Percentiles rank a stretch among this genome's conserved stretches.
phyloP scores from a whole-genome alignment of 352 stramenopile genomes.

The Globisporangium solare region DNA sequence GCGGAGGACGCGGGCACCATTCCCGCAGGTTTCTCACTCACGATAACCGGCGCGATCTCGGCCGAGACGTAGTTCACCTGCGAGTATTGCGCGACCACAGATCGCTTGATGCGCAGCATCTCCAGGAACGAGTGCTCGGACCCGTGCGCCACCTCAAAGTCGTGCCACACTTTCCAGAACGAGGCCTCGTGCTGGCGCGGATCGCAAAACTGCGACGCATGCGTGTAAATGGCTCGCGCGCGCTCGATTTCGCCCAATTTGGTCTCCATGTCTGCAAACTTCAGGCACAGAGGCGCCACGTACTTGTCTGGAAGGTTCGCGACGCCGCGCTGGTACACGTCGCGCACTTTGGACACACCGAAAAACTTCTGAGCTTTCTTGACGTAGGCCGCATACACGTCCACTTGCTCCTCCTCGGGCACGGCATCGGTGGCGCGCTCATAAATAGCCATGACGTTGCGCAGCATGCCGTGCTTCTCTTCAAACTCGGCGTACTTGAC shows the following conservation, averaged over 20 bases:
- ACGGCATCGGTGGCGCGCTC: slow-evolving; percentile 90
- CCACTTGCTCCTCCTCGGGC: slow-evolving; percentile 86
- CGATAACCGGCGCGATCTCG: slow-evolving; percentile 64
- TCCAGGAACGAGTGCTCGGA: slow-evolving; percentile 98
- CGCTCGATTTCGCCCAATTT: slow-evolving; percentile 96
- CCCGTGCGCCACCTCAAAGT: slow-evolving; percentile 95
- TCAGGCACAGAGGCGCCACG: slow-evolving; percentile 91
- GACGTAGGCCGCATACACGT: slow-evolving; percentile 94
- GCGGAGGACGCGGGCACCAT: slow-evolving; percentile 55
- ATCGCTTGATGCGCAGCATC: slow-evolving; percentile 98
- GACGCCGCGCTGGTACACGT: slow-evolving; percentile 97
- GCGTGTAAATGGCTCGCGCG: slow-evolving; percentile 92
- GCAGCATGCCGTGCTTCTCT: slow-evolving; percentile 94
- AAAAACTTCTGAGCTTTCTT: slow-evolving; percentile 95
- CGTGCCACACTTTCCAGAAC: slow-evolving; percentile 97
- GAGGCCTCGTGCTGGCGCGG: slow-evolving; percentile 88
- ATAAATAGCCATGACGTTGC: slow-evolving; percentile 95
- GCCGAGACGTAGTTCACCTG: slow-evolving; percentile 96
- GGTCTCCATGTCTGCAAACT: slow-evolving; percentile 96
- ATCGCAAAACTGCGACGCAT: slow-evolving; percentile 97
- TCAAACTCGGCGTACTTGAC: slow-evolving; percentile 94
- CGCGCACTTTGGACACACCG: slow-evolving; percentile 93
- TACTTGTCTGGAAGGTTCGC: slow-evolving; percentile 90
- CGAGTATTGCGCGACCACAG: slow-evolving; percentile 94
- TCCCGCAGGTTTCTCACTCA: slow-evolving; percentile 21